These are phyloP conservation scores for Mrakia hoshinonis DNA, from an alignment of 768 basidiomycete species.

Conservation along the genomic window DNA sequence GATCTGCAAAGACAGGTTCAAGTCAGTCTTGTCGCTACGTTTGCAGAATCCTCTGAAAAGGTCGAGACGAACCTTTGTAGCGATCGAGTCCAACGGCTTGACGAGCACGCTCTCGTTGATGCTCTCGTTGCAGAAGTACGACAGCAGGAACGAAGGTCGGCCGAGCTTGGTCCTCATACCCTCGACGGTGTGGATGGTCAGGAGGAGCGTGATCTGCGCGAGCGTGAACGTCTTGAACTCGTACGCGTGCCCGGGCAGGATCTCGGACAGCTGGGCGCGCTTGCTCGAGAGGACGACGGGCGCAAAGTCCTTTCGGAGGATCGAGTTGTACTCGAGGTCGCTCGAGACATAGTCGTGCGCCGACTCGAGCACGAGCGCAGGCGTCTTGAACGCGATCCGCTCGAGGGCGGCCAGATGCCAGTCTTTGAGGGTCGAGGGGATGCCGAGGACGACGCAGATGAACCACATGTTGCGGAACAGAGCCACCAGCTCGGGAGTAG, in stretches of 20 bases:
- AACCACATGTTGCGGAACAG: constrained; percentile 94
- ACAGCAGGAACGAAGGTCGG: constrained; percentile 67
- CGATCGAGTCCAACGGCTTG: constrained; percentile 73
- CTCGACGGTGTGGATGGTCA: constrained; percentile 81
- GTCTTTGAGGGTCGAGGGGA: constrained; percentile 53
- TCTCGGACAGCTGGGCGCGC: constrained; percentile 54
- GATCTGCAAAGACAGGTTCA: constrained; percentile 48
- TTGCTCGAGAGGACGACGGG: constrained; percentile 52
- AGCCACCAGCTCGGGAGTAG: constrained; percentile 52
- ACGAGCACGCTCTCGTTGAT: constrained; percentile 66
- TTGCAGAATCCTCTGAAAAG: background rate
- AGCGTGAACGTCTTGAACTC: constrained; percentile 68
- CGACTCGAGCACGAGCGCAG: constrained; percentile 70
- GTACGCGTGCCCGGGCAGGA: constrained; percentile 56
- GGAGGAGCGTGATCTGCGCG: constrained; percentile 74
- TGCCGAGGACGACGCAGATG: constrained; percentile 74
- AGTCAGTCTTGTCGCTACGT: background rate
- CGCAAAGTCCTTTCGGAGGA: constrained; percentile 67
- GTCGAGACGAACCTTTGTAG: constrained; percentile 57
- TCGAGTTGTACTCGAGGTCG: constrained; percentile 85
- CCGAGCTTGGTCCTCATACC: constrained; percentile 72
- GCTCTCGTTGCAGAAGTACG: constrained; percentile 80
- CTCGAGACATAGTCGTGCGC: constrained; percentile 73
- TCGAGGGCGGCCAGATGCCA: constrained; percentile 69
- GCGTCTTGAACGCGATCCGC: constrained; percentile 77